Conservation (phyloP, 495 filamentous ascomycete genomes). For the Opeltia flavorubescens region DNA sequence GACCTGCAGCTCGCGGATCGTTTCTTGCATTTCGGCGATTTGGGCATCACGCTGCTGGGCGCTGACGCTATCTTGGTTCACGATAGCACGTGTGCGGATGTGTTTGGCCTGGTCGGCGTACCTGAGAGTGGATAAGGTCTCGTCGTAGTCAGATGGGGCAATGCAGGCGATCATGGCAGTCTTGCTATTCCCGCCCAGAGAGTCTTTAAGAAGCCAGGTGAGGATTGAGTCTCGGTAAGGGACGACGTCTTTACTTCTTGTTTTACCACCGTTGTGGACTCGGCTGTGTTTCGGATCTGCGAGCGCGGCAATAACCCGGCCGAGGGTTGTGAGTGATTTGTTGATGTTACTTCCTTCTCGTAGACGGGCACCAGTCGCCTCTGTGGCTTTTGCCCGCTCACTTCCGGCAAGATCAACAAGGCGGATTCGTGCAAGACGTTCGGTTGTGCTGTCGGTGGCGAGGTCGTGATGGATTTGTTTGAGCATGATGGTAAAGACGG, state of each 20-base stretch:
- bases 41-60: slow-evolving; percentile 83
- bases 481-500: slow-evolving; percentile 93
- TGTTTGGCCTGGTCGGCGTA: slow-evolving; percentile 97
- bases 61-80: slow-evolving; percentile 84
- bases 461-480: slow-evolving; percentile 95
- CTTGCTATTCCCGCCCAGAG: slow-evolving; percentile 86
- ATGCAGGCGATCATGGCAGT: slow-evolving; percentile 99
- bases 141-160: slow-evolving; percentile 87
- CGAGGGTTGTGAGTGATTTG: slow-evolving; percentile 91
- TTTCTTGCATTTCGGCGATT: slow-evolving; percentile 85
- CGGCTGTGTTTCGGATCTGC: slow-evolving; percentile 61
- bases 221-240: slow-evolving; percentile 93
- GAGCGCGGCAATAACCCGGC: slow-evolving; percentile 91
- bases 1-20: slow-evolving; percentile 71
- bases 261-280: slow-evolving; percentile 23
- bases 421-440: slow-evolving; percentile 83
- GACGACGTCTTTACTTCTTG: slow-evolving; percentile 55
- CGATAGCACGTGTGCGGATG: slow-evolving; percentile 89
- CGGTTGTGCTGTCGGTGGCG: slow-evolving; percentile 87
- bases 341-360: slow-evolving; percentile 97
- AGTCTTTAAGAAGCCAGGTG: slow-evolving; percentile 96
- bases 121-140: slow-evolving; percentile 87
- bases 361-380: slow-evolving; percentile 79
- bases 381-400: slow-evolving; percentile 88
- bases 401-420: slow-evolving; percentile 92